Evolutionary conservation across 2,329 filamentous ascomycete species (phyloP), one percentile per base, ranked within the genome.

Genomic region (Aspergillus sp.): DNA sequence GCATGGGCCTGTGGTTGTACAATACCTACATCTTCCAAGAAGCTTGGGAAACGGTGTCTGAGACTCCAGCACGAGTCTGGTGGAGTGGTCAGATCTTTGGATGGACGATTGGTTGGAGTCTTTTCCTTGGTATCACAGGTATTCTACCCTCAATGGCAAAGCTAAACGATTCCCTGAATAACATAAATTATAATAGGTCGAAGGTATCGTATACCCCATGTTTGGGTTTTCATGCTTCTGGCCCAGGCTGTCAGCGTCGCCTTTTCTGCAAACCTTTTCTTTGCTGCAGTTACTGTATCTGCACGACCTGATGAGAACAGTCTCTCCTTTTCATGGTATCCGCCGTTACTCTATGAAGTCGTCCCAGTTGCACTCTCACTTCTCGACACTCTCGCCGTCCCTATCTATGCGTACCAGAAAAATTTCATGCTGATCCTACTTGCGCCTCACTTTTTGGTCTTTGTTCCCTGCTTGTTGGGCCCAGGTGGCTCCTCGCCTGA

Each of bases 261-360:
- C 0, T 87, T 83, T 63, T 83, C 85, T 2, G 81, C 85, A 69
- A 87, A 85, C 62, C 71, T 89, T 30, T 89, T 89, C 73, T 86
- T 64, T 18, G 61, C 58, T 12, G 60, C 63, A 0, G 41, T 68
- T 9, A 39, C 58, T 15, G 65, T 65, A 9, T 67, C 65, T 0
- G n/a, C 50, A n/a, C 56, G 43, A 5, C 32, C 32, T 13, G n/a
- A 24, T 7, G 12, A 22, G 22, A 18, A 34, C 24, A 9, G 34
- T 4, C 12, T 12, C 2, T 8, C 8, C 11, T 39, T 11, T 60
- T 6, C 50, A 17, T 56, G 47, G 53, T 24, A 32, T 5, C 48
- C 54, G 4, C 43, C 52, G 5, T 7, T 36, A 4, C 7, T 62
- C 8, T 60, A 61, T 3, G 60, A 65, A 20, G 30, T 45, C n/a